Base-by-base conservation (phyloP, 2,329 filamentous ascomycete species). In the Colletotrichum phormii region DNA sequence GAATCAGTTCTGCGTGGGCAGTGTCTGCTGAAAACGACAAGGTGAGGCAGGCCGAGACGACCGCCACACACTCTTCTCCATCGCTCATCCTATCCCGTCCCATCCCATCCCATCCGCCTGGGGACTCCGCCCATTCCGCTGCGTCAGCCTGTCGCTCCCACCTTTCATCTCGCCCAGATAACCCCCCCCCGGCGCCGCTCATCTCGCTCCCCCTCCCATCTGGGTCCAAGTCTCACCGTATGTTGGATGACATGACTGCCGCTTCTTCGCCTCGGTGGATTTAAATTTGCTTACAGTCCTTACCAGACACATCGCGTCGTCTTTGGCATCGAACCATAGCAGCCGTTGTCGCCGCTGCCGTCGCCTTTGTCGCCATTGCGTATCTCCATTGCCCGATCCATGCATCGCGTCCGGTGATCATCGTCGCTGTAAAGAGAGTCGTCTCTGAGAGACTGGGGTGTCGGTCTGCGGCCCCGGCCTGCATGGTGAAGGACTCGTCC, bases 51-150 rank as follows among this genome's bases (percentile, higher is more conserved):
- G 66, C 70, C 70, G 60, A 72, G 70, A 72, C 65, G 64, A 69
- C 70, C 54, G 70, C 70, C 70, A 72, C 70, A 64, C 66, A 63
- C 49, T 68, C 51, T 54, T 53, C 49, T 60, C 66, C 59, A 60
- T 61, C 66, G 42, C 49, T 66, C 66, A 67, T 72, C 60, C 65
- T 54, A 59, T 72, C 70, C 69, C 64, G 60, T 71, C 57, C 68
- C 51, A 67, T 72, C 69, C 67, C 61, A 65, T 68, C 69, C 42
- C 70, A 72, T 70, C 65, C 42, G 59, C 59, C 69, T 72, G 55
- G 66, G 68, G 35, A 73, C 71, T 73, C 71, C 71, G 71, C 71
- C 71, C 67, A 71, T 73, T 73, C 71, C 67, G 67, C 67, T 73
- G 29, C 71, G 71, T 73, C 71, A 73, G 71, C 71, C 67, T 71